A percentile compares a stretch with the other conserved stretches of the same genome.
Conservation (phyloP, 257 asterid genomes). For the Verbascum thapsus region DNA sequence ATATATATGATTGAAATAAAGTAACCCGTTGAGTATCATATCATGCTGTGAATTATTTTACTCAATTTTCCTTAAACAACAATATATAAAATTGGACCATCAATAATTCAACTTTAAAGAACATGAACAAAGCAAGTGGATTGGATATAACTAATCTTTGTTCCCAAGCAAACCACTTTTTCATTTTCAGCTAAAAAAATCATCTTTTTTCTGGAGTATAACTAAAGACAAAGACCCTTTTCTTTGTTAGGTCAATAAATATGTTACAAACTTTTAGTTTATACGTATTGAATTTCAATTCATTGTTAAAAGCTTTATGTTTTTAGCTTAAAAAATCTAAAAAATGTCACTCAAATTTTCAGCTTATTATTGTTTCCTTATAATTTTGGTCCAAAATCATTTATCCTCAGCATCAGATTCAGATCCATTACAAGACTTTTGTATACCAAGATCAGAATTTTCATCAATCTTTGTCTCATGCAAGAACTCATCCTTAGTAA, state of each 20-base stretch:
- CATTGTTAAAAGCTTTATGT: constrained; percentile 2
- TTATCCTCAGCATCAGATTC: constrained; percentile 58
- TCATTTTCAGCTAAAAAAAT: constrained; percentile 20
- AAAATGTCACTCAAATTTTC: constrained; percentile 35
- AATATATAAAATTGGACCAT: neutral
- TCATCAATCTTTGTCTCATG: constrained; percentile 57
- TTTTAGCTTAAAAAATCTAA: constrained; percentile 18
- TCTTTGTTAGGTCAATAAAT: constrained; percentile 32
- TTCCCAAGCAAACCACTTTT: constrained; percentile 40
- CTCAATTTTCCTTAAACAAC: constrained; percentile 7
- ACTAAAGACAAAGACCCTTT: constrained; percentile 17
- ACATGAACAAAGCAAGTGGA: constrained; percentile 23
- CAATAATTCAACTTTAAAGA: constrained; percentile 10
- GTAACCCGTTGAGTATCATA: too few species aligned
- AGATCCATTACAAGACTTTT: constrained; percentile 67
- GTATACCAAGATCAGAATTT: constrained; percentile 66
- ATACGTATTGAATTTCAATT: constrained; percentile 24
- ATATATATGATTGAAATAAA: too few species aligned
- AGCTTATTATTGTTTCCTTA: constrained; percentile 30
- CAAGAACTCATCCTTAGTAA: constrained; percentile 66
- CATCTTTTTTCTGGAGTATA: constrained; percentile 20
- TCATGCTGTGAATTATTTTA: too few species aligned
- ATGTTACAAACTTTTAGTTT: constrained; percentile 20
- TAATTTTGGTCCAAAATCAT: constrained; percentile 33
- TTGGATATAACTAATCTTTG: constrained; percentile 43